Evolutionary conservation across 2,329 filamentous ascomycete genomes (phyloP).

Genomic region (Fusarium odoratissimum): DNA sequence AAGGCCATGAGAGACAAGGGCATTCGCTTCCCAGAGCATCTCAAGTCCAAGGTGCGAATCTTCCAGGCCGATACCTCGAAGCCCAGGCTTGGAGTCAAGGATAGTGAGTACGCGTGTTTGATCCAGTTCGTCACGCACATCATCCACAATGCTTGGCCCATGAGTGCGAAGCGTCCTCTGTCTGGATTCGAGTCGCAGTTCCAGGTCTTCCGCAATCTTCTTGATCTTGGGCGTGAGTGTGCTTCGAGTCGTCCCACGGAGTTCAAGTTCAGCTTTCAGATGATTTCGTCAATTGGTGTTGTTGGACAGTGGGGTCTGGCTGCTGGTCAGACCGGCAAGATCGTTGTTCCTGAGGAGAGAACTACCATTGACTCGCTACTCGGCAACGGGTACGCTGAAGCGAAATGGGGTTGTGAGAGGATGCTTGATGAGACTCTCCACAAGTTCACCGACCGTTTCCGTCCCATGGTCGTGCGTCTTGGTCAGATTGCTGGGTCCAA

Average conservation of each 20-base stretch:
- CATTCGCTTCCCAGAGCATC: conserved; percentile 11
- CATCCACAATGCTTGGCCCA: conserved; percentile 40
- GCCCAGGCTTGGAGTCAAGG: neutral
- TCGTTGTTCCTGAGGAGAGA: conserved; percentile 23
- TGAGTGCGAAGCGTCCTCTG: conserved; percentile 37
- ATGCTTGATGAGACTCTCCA: conserved; percentile 40
- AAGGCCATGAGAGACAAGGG: conserved; percentile 33
- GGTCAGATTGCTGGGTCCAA: conserved; percentile 40
- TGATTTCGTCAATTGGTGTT: conserved; percentile 21
- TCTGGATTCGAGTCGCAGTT: conserved; percentile 35
- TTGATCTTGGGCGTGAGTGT: neutral
- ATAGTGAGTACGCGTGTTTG: neutral
- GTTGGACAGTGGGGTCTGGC: conserved; percentile 24
- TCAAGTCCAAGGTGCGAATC: conserved; percentile 18
- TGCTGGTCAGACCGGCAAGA: conserved; percentile 22
- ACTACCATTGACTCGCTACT: conserved; percentile 24
- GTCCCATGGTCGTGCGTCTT: conserved; percentile 36
- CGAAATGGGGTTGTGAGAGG: conserved; percentile 39
- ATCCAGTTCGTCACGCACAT: conserved; percentile 9
- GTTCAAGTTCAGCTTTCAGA: conserved; percentile 37
- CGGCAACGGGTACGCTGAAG: conserved; percentile 35
- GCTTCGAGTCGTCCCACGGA: neutral
- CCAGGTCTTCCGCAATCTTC: conserved; percentile 34
- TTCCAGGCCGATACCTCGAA: conserved; percentile 23
- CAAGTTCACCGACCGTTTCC: conserved; percentile 30